These are phyloP conservation scores for Usnea hakonensis DNA, from an alignment of 495 filamentous ascomycete genomes.

Conservation along the genomic window DNA sequence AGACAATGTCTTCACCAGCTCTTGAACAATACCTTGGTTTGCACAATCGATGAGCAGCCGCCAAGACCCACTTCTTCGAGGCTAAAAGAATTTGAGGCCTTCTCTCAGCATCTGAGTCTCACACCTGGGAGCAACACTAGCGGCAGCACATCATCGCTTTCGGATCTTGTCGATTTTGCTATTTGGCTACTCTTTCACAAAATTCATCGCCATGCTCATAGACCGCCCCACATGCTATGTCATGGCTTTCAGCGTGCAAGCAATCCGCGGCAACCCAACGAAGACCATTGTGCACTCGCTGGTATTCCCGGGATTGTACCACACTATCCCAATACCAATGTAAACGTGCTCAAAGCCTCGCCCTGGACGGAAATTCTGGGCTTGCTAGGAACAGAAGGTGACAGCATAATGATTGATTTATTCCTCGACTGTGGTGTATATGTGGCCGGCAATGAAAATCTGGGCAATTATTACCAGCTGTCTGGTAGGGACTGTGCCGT, in stretches of 20 bases:
- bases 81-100: conserved; percentile 53
- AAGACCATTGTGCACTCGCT: conserved; percentile 28
- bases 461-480: conserved; percentile 65
- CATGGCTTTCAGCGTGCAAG: conserved; percentile 58
- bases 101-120: conserved; percentile 48
- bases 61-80: conserved; percentile 34
- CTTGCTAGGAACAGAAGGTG: conserved; percentile 67
- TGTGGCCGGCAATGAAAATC: conserved; percentile 47
- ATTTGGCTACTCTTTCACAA: conserved; percentile 67
- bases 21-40: conserved; percentile 63
- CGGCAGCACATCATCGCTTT: conserved; percentile 9
- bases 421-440: conserved; percentile 77
- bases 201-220: conserved; percentile 36
- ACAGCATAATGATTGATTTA: conserved; percentile 73
- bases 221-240: conserved; percentile 65
- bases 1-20: neutral
- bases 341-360: conserved; percentile 55
- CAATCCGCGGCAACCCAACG: conserved; percentile 20
- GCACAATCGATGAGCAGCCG: conserved; percentile 35
- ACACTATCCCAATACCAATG: conserved; percentile 60
- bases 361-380: conserved; percentile 67
- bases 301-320: conserved; percentile 48
- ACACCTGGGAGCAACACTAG: conserved; percentile 11
- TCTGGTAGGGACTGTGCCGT: conserved; percentile 50
- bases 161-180: conserved; percentile 75